These are phyloP conservation scores for Dactylellina cionopaga DNA, from an alignment of 2,329 filamentous ascomycete species.

Conservation along the genomic window DNA sequence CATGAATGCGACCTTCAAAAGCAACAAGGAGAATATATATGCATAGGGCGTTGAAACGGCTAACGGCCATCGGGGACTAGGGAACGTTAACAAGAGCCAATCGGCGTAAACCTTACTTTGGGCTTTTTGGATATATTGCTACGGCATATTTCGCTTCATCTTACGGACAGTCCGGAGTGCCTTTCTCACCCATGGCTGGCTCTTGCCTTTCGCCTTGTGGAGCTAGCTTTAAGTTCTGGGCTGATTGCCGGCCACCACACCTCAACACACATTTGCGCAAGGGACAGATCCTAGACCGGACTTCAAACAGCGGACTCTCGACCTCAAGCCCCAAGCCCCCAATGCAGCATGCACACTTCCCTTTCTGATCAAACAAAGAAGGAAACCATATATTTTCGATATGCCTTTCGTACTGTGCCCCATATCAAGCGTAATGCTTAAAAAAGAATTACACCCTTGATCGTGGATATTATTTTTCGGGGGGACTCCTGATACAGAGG, in stretches of 20 bases:
- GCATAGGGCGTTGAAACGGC: slow-evolving; percentile 26
- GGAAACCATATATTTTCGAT: neutral
- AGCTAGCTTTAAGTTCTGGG: neutral
- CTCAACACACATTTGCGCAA: slow-evolving; percentile 18
- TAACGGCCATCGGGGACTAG: slow-evolving; percentile 12
- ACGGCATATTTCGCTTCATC: slow-evolving; percentile 8
- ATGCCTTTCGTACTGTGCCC: neutral
- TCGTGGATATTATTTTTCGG: slow-evolving; percentile 1
- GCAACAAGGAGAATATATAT: slow-evolving; percentile 6
- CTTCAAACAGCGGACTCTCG: slow-evolving; percentile 24
- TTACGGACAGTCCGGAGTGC: neutral
- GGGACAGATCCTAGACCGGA: neutral
- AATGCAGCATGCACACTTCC: neutral
- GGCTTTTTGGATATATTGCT: neutral
- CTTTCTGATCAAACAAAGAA: neutral
- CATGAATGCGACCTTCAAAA: slow-evolving; percentile 12
- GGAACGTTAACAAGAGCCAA: slow-evolving; percentile 5
- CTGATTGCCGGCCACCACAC: slow-evolving; percentile 21
- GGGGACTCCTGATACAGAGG: slow-evolving; percentile 29
- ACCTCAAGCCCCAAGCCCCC: slow-evolving; percentile 9
- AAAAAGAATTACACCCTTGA: slow-evolving; percentile 24
- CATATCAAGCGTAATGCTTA: slow-evolving; percentile 12
- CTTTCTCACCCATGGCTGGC: slow-evolving; percentile 10
- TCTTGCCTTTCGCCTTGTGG: slow-evolving; percentile 36
- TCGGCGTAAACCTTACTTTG: slow-evolving; percentile 12